Percentiles rank a stretch among this genome's conserved stretches.
phyloP scores from a whole-genome alignment of 2,329 filamentous ascomycete genomes.

The Botryotinia calthae region DNA sequence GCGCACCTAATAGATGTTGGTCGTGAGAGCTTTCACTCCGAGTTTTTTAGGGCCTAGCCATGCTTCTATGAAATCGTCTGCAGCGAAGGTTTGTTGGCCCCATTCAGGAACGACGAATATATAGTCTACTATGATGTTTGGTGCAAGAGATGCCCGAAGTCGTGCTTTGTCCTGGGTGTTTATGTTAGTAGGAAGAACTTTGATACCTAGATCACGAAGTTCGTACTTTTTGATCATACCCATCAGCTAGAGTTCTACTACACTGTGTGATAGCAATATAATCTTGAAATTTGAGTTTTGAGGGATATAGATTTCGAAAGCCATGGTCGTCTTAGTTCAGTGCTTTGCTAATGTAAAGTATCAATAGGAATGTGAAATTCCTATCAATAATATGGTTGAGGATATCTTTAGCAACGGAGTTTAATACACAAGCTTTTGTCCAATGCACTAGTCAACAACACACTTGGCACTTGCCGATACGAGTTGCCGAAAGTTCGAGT shows the following conservation, averaged over 20 bases:
- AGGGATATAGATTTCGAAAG: slow-evolving; percentile 31
- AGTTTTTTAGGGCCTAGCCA: slow-evolving; percentile 26
- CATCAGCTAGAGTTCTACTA: slow-evolving; percentile 32
- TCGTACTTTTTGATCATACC: slow-evolving; percentile 33
- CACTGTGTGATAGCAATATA: slow-evolving; percentile 32
- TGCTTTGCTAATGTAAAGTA: background rate
- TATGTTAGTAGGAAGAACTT: background rate
- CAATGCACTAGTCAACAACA: background rate
- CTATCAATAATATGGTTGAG: background rate
- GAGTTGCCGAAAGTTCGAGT: background rate
- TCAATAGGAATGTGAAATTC: background rate
- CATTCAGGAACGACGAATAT: slow-evolving; percentile 24
- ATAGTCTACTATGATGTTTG: slow-evolving; percentile 29
- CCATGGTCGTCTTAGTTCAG: slow-evolving; percentile 18
- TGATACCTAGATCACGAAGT: background rate
- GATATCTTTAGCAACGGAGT: background rate
- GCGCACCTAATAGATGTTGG: slow-evolving; percentile 34
- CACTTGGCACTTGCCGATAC: background rate
- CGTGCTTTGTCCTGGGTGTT: background rate
- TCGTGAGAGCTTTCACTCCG: slow-evolving; percentile 25
- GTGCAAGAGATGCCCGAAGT: slow-evolving; percentile 19
- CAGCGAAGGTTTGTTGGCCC: slow-evolving; percentile 23
- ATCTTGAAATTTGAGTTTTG: slow-evolving; percentile 31
- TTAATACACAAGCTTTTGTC: background rate
- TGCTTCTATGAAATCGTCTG: slow-evolving; percentile 25